These are phyloP conservation scores for Magnolia sinica DNA, from an alignment of 164 flowering plant species.

Conservation along the genomic window DNA sequence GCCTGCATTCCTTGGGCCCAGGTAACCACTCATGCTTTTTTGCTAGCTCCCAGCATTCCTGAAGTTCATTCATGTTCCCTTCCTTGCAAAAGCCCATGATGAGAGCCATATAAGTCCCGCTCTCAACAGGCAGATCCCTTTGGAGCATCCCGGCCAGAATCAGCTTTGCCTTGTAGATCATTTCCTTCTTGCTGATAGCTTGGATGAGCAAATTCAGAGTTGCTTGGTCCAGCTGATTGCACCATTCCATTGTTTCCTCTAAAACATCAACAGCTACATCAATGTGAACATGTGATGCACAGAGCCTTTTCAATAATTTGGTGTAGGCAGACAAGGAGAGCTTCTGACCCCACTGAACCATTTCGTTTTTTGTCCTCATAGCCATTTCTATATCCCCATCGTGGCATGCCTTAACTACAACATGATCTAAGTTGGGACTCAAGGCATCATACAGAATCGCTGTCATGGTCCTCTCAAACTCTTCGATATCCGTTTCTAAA, in stretches of 20 bases:
- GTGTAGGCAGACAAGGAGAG: constrained; percentile 47
- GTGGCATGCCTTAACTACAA: constrained; percentile 37
- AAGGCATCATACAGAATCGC: constrained; percentile 53
- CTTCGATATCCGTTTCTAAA: constrained; percentile 63
- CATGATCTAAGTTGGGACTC: constrained; percentile 53
- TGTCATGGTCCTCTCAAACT: constrained; percentile 48
- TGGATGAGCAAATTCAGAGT: constrained; percentile 59
- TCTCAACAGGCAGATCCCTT: constrained; percentile 32
- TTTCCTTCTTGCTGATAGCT: constrained; percentile 42
- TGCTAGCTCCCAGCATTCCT: constrained; percentile 44
- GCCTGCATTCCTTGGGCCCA: constrained; percentile 30
- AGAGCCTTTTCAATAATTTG: constrained; percentile 37
- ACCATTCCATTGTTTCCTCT: constrained; percentile 40
- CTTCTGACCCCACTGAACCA: constrained; percentile 63
- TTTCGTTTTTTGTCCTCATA: constrained; percentile 38
- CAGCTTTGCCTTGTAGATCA: constrained; percentile 22
- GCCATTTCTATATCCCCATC: constrained; percentile 36
- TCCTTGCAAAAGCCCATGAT: constrained; percentile 44
- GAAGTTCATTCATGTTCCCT: constrained; percentile 32
- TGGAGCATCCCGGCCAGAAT: constrained; percentile 47
- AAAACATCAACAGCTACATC: constrained; percentile 31
- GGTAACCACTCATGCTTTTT: constrained; percentile 54
- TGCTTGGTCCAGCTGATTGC: constrained; percentile 46
- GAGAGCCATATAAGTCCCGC: constrained; percentile 42
- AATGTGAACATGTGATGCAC: constrained; percentile 29